Percentiles rank a stretch among this genome's conserved stretches.
Evolutionary conservation across 1,284 basidiomycete species (phyloP).

Genomic region (Phellinidium pouzarii): DNA sequence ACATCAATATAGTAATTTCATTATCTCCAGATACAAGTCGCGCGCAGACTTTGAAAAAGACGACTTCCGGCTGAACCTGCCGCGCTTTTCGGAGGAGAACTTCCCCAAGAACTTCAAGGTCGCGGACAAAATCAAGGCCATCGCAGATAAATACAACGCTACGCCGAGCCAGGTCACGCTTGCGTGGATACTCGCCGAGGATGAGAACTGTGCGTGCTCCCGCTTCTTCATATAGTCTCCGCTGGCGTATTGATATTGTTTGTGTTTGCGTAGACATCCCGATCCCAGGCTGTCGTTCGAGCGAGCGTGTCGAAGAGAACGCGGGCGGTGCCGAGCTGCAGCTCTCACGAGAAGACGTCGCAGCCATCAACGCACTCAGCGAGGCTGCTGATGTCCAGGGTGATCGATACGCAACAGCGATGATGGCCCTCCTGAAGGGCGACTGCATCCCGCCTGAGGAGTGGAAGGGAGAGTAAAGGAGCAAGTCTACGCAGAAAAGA

Average conservation of each 20-base stretch:
- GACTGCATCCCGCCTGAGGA: slow-evolving; percentile 15
- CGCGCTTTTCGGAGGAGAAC: slow-evolving; percentile 32
- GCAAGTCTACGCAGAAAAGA: no score
- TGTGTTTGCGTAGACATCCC: slow-evolving; percentile 16
- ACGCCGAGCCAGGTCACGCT: slow-evolving; percentile 34
- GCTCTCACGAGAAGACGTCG: slow-evolving; percentile 13
- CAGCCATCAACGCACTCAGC: slow-evolving; percentile 7
- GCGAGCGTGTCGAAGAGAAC: slow-evolving; percentile 18
- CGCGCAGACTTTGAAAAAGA: slow-evolving; percentile 31
- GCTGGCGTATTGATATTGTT: neutral
- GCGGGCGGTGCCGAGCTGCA: slow-evolving; percentile 12
- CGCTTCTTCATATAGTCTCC: neutral
- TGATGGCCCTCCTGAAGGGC: neutral
- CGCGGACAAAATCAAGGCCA: slow-evolving; percentile 26
- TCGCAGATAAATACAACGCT: slow-evolving; percentile 26
- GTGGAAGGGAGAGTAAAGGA: slow-evolving; percentile 12
- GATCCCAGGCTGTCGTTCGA: slow-evolving; percentile 14
- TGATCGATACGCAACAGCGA: neutral
- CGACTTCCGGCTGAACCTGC: slow-evolving; percentile 28
- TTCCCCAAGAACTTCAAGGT: slow-evolving; percentile 33
- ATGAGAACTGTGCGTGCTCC: neutral
- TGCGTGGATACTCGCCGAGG: slow-evolving; percentile 32
- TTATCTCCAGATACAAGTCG: slow-evolving; percentile 21
- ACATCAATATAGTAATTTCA: neutral
- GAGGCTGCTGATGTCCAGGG: slow-evolving; percentile 16